A percentile compares a stretch with the other conserved stretches of the same genome.
These are phyloP conservation scores for Dalbergia cochinchinensis DNA, from an alignment of 306 rosid species.

Conservation along the genomic window DNA sequence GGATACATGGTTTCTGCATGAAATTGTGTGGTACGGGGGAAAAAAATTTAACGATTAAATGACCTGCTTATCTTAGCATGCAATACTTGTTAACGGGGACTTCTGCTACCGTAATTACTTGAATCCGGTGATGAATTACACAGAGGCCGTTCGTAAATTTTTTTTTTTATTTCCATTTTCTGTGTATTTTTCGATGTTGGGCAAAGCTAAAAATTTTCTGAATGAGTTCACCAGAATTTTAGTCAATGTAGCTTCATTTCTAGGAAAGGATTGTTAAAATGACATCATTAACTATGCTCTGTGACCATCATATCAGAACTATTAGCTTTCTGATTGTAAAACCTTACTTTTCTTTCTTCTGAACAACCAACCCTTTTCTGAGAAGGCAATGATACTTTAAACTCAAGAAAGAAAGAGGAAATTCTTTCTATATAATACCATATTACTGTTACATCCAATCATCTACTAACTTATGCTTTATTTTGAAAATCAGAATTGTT, in stretches of 20 bases:
- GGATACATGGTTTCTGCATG: too few species aligned
- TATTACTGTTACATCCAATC: not conserved
- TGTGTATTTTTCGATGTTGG: not conserved
- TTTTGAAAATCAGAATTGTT: conserved; percentile 16
- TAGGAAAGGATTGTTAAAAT: not conserved
- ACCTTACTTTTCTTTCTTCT: not conserved
- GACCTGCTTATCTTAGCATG: not conserved
- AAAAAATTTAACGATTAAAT: too few species aligned
- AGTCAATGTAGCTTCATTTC: conserved; percentile 7
- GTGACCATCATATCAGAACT: not conserved
- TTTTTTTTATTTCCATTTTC: not conserved
- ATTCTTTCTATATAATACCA: conserved; percentile 10
- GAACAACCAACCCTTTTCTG: too few species aligned
- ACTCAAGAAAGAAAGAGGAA: not conserved
- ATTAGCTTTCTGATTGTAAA: not conserved
- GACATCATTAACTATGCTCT: not conserved
- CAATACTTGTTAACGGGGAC: not conserved
- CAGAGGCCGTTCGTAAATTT: not conserved
- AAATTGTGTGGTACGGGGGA: too few species aligned
- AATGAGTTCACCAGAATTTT: not conserved
- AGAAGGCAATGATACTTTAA: too few species aligned
- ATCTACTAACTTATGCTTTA: conserved; percentile 37
- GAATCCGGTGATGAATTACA: not conserved
- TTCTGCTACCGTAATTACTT: not conserved
- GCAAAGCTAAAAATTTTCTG: not conserved